Percentiles rank a stretch among this genome's conserved stretches.
Conservation (phyloP, 495 filamentous ascomycete genomes). For the Cercophora sp. region DNA sequence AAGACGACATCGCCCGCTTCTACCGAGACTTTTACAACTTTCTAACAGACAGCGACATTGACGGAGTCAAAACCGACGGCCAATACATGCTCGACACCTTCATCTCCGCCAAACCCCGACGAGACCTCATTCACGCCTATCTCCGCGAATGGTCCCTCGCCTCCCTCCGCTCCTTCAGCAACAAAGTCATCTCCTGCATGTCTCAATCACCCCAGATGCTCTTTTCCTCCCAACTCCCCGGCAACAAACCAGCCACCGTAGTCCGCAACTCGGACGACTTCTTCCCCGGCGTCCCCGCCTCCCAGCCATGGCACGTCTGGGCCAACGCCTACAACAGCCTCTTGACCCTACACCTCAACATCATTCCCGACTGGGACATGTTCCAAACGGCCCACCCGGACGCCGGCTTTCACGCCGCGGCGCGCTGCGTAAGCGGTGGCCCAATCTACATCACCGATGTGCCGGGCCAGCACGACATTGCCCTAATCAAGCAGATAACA, state of each 20-base stretch:
- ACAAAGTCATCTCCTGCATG: conserved; percentile 86
- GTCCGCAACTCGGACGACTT: conserved; percentile 93
- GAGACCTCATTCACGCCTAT: conserved; percentile 65
- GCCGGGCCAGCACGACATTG: conserved; percentile 72
- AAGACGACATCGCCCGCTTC: conserved; percentile 65
- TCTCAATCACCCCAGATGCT: conserved; percentile 77
- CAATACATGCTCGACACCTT: conserved; percentile 84
- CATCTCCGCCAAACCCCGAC: conserved; percentile 60
- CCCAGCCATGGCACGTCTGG: conserved; percentile 93
- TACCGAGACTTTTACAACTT: conserved; percentile 92
- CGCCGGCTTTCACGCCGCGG: conserved; percentile 80
- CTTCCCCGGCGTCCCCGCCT: conserved; percentile 71
- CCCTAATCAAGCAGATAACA: conserved; percentile 74
- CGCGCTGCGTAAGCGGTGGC: conserved; percentile 83
- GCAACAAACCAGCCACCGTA: conserved; percentile 62
- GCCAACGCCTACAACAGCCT: conserved; percentile 90
- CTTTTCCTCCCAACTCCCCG: conserved; percentile 76
- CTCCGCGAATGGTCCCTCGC: conserved; percentile 82
- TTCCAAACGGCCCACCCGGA: conserved; percentile 84
- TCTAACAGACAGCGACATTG: conserved; percentile 62
- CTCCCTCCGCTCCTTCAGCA: conserved; percentile 71
- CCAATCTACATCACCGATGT: conserved; percentile 91
- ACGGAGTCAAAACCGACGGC: conserved; percentile 85
- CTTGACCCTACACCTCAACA: conserved; percentile 58
- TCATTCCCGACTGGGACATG: conserved; percentile 94